Base-by-base conservation (phyloP, 768 basidiomycete genomes). In the Lepiota venenata region DNA sequence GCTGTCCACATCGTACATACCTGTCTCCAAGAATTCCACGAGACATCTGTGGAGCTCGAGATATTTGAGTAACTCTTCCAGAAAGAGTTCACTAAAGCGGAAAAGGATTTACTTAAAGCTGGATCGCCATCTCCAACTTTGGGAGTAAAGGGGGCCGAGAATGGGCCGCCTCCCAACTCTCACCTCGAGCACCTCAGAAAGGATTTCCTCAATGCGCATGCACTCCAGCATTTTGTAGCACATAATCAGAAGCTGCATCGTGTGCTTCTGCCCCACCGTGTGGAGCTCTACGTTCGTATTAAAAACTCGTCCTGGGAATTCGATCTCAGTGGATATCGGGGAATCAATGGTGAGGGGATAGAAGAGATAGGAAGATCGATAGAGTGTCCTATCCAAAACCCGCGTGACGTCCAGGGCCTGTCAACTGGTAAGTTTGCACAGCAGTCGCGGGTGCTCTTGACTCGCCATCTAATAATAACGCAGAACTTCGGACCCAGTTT, bases 201-300 rank as follows among this genome's bases (percentile, higher is more conserved):
- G 36, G 50, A 51, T 22, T 51, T 51, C 11, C 32, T 51, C 11
- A 51, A 51, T 14, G 50, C 50, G 2, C 41, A 51, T 11, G 41
- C 41, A 14, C 41, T 51, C 8, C 50, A 51, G 29, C 41, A 43
- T 7, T 43, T 51, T 8, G 50, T 51, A 7, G 18, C 40, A 3
- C 50, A 44, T 7, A 51, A 43, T 7, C 16, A 41, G 10, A 51
- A 51, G 11, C 41, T 44, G 3, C 50, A 43, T 51, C 41, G 41
- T 32, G 21, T 32, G 29, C 50, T 44, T 16, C 40, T 51, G 14
- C 41, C 50, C 6, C 50, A 51, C 22, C 50, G 50, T n/a, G 41
- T 51, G 4, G 50, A 51, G 29, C 50, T 51, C 16, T 51, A 51
- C n/a, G 21, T 43, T 14, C 40, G 50, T 8, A 51, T 51, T 41